Conservation (phyloP, 148 eudicot species). For the Heliamphora exappendiculata region DNA sequence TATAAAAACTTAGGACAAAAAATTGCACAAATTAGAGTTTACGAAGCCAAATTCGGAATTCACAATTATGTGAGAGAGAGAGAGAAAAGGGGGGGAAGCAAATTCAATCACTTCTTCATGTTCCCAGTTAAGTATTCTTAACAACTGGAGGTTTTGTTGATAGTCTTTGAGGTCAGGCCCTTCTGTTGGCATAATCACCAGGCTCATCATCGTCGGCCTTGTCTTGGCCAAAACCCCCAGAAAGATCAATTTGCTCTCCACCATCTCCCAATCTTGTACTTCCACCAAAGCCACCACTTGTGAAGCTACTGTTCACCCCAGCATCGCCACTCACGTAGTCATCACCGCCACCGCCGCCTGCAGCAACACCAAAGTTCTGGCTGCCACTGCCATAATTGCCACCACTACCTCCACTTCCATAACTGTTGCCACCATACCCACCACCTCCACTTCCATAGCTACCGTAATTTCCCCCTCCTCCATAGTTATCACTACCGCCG, state of each 20-base stretch:
- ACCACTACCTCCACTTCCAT: constrained; percentile 5
- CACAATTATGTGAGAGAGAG: no score
- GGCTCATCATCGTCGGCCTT: constrained; percentile 25
- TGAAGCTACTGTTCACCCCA: constrained; percentile 25
- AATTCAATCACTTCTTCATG: not conserved
- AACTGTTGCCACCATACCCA: constrained; percentile 15
- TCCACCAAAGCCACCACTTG: constrained; percentile 27
- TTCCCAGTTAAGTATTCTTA: not conserved
- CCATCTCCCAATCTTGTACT: constrained; percentile 27
- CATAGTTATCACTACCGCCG: constrained; percentile 5
- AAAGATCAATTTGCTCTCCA: constrained; percentile 20
- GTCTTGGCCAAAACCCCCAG: constrained; percentile 23
- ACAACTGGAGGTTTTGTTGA: not conserved
- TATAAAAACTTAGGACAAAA: not conserved
- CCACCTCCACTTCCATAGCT: constrained; percentile 21
- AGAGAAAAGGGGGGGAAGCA: no score
- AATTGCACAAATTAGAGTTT: not conserved
- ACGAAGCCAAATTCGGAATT: not conserved
- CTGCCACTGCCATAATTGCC: constrained; percentile 5
- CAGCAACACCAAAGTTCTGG: not conserved
- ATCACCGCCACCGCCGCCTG: constrained; percentile 25
- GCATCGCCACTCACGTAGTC: constrained; percentile 19
- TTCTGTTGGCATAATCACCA: constrained; percentile 31
- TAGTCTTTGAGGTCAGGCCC: constrained; percentile 27
- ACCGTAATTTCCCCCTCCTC: constrained; percentile 11